These are phyloP conservation scores for Schizothecium vesticola DNA, from an alignment of 495 filamentous ascomycete species.

Conservation along the genomic window DNA sequence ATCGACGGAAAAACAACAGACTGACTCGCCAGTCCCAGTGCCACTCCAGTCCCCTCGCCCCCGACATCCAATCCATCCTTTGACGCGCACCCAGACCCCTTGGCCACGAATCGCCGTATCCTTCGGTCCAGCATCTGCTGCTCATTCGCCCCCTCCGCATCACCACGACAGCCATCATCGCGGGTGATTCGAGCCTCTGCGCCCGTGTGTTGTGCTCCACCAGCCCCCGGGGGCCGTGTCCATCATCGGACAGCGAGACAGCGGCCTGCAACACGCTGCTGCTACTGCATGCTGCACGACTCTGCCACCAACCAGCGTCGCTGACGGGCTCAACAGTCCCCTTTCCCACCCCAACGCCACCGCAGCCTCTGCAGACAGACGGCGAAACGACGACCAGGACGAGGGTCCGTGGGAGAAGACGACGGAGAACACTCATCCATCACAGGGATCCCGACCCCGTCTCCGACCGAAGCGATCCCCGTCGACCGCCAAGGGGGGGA, in stretches of 20 bases:
- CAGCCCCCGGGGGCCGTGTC: background rate
- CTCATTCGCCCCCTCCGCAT: background rate
- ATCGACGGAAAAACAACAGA: background rate
- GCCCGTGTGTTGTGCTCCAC: background rate
- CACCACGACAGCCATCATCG: no score
- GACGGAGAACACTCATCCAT: background rate
- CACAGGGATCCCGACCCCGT: background rate
- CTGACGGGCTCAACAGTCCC: background rate
- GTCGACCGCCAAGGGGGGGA: background rate
- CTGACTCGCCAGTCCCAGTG: no score
- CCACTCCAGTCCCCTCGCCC: no score
- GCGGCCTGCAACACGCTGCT: background rate
- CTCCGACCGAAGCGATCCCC: background rate
- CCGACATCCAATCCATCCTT: no score
- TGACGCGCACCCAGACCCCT: no score
- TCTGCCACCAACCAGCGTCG: background rate
- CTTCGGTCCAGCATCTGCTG: background rate
- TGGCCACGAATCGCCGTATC: background rate
- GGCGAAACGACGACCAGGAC: background rate
- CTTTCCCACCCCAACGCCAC: background rate
- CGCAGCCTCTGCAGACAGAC: background rate
- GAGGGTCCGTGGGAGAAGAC: background rate
- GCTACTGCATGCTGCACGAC: background rate
- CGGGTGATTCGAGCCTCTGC: no score
- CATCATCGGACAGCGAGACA: background rate